A percentile compares a stretch with the other conserved stretches of the same genome.
Evolutionary conservation across 495 filamentous ascomycete species (phyloP).

Genomic region (Penicillium cataractarum): DNA sequence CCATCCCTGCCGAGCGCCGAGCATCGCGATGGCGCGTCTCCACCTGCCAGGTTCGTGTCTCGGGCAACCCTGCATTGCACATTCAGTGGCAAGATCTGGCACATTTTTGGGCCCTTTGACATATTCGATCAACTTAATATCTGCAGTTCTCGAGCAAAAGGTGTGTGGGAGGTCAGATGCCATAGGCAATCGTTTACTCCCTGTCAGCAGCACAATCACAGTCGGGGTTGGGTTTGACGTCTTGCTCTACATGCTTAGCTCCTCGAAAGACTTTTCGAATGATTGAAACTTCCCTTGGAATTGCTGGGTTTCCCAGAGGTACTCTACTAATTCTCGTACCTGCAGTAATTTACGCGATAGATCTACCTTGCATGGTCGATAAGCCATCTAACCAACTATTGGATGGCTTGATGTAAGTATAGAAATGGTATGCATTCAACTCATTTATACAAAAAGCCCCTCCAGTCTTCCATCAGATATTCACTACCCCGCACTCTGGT

Average conservation of each 20-base stretch:
- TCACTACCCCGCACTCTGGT: not conserved
- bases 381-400: not conserved
- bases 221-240: too few species aligned
- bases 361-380: not conserved
- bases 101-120: not conserved
- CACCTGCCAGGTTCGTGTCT: constrained; percentile 20
- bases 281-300: too few species aligned
- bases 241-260: not conserved
- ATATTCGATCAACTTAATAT: not conserved
- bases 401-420: not conserved
- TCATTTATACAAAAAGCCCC: not conserved
- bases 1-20: constrained; percentile 10
- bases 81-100: not conserved
- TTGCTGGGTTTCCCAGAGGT: too few species aligned
- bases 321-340: too few species aligned
- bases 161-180: too few species aligned
- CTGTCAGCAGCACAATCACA: not conserved
- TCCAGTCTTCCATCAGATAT: not conserved
- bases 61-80: constrained; percentile 22
- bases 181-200: too few species aligned
- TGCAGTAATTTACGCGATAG: too few species aligned
- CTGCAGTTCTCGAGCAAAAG: not conserved
- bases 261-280: too few species aligned
- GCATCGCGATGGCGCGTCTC: constrained; percentile 15
- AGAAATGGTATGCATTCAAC: not conserved